Percentiles rank a stretch among this genome's conserved stretches.
Evolutionary conservation across 192 early-diverging fungal genomes (phyloP).

Genomic region (Dissophora globulifera): DNA sequence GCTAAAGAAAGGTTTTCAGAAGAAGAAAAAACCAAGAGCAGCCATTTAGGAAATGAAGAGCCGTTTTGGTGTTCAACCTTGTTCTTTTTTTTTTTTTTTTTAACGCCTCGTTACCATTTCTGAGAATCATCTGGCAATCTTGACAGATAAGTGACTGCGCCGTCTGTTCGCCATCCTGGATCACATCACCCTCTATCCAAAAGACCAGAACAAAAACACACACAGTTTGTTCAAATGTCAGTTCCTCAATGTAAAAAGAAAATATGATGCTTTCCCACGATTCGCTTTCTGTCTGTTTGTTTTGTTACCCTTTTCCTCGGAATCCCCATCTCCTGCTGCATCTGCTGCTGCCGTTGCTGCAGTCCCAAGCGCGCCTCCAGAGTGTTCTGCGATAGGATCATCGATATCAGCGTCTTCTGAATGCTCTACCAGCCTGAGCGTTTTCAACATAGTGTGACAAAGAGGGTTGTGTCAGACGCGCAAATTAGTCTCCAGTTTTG

Average conservation of each 20-base stretch:
- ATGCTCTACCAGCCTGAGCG: conserved; percentile 76
- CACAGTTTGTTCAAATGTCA: too few species aligned
- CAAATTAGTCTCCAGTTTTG: too few species aligned
- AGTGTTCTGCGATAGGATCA: conserved; percentile 55
- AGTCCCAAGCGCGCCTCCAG: conserved; percentile 44
- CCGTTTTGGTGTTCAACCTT: too few species aligned
- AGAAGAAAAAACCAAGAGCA: conserved; percentile 11
- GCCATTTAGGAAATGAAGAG: too few species aligned
- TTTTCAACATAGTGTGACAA: too few species aligned
- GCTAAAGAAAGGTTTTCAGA: conserved; percentile 44
- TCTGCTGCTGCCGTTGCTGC: conserved; percentile 17
- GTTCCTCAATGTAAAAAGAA: background rate
- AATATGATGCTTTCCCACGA: too few species aligned
- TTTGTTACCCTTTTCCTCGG: conserved; percentile 31
- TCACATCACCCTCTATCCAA: conserved; percentile 70
- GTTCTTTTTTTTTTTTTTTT: too few species aligned
- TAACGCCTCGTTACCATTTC: conserved; percentile 78
- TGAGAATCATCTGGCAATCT: conserved; percentile 83
- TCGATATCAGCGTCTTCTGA: conserved; percentile 78
- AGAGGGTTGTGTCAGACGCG: too few species aligned
- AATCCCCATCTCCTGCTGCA: conserved; percentile 39
- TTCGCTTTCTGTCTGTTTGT: too few species aligned
- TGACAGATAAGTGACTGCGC: conserved; percentile 84
- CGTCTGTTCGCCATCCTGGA: conserved; percentile 76
- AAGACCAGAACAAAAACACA: too few species aligned